phyloP scores from a whole-genome alignment of 768 basidiomycete genomes.

The Agaricus blazei region DNA sequence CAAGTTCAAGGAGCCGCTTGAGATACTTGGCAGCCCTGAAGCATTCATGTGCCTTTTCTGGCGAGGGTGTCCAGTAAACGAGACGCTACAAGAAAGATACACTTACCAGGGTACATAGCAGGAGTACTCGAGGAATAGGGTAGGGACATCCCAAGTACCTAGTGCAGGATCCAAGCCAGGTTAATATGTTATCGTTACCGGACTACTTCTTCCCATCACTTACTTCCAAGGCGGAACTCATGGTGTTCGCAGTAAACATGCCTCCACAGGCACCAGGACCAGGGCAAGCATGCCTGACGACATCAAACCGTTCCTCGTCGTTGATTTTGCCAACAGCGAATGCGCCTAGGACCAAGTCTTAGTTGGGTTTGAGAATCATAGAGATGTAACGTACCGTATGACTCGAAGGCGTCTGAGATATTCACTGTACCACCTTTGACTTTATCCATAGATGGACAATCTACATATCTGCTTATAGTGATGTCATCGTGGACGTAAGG shows the following conservation, averaged over 20 bases:
- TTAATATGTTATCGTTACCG: not conserved
- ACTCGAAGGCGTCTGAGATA: slow-evolving; percentile 82
- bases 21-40: slow-evolving; percentile 72
- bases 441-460: slow-evolving; percentile 76
- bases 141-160: slow-evolving; percentile 77
- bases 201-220: not conserved
- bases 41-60: slow-evolving; percentile 83
- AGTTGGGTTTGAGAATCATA: not conserved
- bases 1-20: slow-evolving; percentile 65
- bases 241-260: slow-evolving; percentile 90
- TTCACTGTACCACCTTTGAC: slow-evolving; percentile 80
- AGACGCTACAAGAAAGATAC: not conserved
- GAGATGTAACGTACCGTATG: slow-evolving; percentile 48
- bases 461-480: slow-evolving; percentile 22
- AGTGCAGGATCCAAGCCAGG: not conserved
- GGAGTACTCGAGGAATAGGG: slow-evolving; percentile 81
- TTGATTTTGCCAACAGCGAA: slow-evolving; percentile 71
- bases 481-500: slow-evolving; percentile 11
- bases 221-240: slow-evolving; percentile 79
- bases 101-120: slow-evolving; percentile 61
- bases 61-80: not conserved
- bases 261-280: slow-evolving; percentile 83
- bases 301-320: slow-evolving; percentile 79
- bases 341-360: slow-evolving; percentile 44
- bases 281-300: slow-evolving; percentile 81